Conservation (phyloP, 352 stramenopile genomes). For the Pythium rhizo-oryzae region DNA sequence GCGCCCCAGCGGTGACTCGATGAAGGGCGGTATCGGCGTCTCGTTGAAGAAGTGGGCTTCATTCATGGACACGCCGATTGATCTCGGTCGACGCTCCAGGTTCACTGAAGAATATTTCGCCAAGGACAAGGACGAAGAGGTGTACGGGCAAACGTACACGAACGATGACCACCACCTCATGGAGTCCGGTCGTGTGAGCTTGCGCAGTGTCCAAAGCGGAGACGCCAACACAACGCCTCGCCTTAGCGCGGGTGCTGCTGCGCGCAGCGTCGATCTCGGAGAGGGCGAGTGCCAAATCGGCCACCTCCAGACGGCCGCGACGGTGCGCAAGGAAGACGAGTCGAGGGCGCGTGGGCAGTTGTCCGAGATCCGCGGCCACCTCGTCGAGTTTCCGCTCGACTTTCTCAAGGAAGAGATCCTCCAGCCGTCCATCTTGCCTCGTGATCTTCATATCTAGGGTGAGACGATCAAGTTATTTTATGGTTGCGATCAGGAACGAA, state of each 20-base stretch:
- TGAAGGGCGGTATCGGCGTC: slow-evolving; percentile 47
- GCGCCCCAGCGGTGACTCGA: slow-evolving; percentile 51
- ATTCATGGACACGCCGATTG: slow-evolving; percentile 58
- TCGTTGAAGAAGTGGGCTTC: slow-evolving; percentile 81
- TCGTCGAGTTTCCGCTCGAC: slow-evolving; percentile 86
- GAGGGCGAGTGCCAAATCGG: slow-evolving; percentile 74
- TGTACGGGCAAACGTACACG: slow-evolving; percentile 36
- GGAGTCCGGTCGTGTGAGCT: slow-evolving; percentile 55
- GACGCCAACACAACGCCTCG: slow-evolving; percentile 29
- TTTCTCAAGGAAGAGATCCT: slow-evolving; percentile 87
- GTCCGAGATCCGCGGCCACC: slow-evolving; percentile 80
- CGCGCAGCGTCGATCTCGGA: slow-evolving; percentile 44
- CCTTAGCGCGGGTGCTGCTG: not conserved
- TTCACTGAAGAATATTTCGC: slow-evolving; percentile 85
- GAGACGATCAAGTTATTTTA: too few species aligned
- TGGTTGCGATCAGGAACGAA: too few species aligned
- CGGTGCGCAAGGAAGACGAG: slow-evolving; percentile 80
- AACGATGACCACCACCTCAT: slow-evolving; percentile 58
- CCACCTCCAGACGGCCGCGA: slow-evolving; percentile 82
- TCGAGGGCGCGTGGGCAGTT: slow-evolving; percentile 68
- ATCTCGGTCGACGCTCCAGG: slow-evolving; percentile 71
- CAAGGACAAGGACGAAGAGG: slow-evolving; percentile 47
- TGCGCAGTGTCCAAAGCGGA: slow-evolving; percentile 40
- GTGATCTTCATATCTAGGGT: slow-evolving; percentile 86
- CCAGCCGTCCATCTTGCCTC: slow-evolving; percentile 79